A percentile compares a stretch with the other conserved stretches of the same genome.
Evolutionary conservation across 352 stramenopile species (phyloP).

Genomic region (Phytophthora kernoviae): DNA sequence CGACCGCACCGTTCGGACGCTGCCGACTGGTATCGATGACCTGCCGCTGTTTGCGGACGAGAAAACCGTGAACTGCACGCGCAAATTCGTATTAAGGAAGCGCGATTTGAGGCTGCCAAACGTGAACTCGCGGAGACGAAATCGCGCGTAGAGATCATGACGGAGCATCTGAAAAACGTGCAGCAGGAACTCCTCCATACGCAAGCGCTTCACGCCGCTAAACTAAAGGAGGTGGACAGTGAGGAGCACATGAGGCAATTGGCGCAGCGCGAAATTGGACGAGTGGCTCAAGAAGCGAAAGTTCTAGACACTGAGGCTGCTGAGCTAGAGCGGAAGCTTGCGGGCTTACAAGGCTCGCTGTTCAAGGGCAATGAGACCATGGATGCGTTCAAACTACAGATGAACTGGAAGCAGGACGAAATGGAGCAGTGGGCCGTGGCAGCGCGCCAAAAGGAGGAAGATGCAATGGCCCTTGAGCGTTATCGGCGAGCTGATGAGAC

Average conservation of each 20-base stretch:
- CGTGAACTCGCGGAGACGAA: constrained; percentile 79
- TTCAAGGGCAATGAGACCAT: constrained; percentile 94
- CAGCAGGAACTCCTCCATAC: constrained; percentile 95
- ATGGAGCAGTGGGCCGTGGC: constrained; percentile 97
- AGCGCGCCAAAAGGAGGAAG: constrained; percentile 96
- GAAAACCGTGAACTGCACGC: constrained; percentile 85
- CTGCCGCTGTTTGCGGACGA: constrained; percentile 89
- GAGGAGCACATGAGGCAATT: constrained; percentile 95
- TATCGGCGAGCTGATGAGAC: constrained; percentile 94
- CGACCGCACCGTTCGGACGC: constrained; percentile 27
- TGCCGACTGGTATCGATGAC: constrained; percentile 86
- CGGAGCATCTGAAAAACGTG: constrained; percentile 96
- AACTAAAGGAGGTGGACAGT: constrained; percentile 92
- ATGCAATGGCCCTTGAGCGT: constrained; percentile 92
- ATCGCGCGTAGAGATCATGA: constrained; percentile 94
- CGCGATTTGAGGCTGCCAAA: constrained; percentile 62
- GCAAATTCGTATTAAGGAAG: constrained; percentile 83
- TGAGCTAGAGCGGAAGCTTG: constrained; percentile 87
- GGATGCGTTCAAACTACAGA: constrained; percentile 96
- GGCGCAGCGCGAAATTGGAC: constrained; percentile 88
- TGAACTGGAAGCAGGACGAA: constrained; percentile 99
- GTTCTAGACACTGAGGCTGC: constrained; percentile 72
- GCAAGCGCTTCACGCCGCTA: constrained; percentile 91
- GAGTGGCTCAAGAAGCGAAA: constrained; percentile 78
- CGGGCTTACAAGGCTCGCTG: constrained; percentile 89